phyloP scores from a whole-genome alignment of 805 yeast genomes.

The Pichia deserticola region DNA sequence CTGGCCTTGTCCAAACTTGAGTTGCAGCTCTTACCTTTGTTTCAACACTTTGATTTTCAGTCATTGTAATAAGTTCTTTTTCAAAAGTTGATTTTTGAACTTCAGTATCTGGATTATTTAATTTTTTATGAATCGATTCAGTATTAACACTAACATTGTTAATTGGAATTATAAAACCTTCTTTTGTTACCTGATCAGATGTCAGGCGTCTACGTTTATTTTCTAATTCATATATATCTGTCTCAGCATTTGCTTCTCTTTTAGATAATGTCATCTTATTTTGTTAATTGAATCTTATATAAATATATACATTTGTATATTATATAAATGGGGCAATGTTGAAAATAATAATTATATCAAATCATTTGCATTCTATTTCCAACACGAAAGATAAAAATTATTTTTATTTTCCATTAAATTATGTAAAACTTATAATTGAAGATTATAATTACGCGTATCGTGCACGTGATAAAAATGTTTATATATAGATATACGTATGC shows the following conservation, averaged over 20 bases:
- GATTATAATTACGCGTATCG: too few relatives aligned
- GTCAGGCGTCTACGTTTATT: conserved; percentile 10
- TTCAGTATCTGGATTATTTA: conserved; percentile 23
- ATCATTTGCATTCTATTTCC: neutral
- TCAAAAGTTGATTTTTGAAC: conserved; percentile 44
- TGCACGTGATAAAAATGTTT: too few relatives aligned
- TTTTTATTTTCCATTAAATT: too few relatives aligned
- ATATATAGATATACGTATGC: too few relatives aligned
- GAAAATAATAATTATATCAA: too few relatives aligned
- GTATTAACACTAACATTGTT: conserved; percentile 18
- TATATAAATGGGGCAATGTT: too few relatives aligned
- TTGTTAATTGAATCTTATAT: too few relatives aligned
- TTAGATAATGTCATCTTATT: conserved; percentile 4
- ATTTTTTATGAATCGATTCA: conserved; percentile 22
- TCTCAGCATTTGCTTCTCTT: neutral
- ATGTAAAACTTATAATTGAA: too few relatives aligned
- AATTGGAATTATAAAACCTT: conserved; percentile 27
- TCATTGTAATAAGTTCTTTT: conserved; percentile 41
- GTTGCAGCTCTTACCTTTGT: conserved; percentile 14
- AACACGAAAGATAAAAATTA: neutral
- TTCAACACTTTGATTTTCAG: conserved; percentile 24
- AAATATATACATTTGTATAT: too few relatives aligned
- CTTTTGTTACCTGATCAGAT: conserved; percentile 9
- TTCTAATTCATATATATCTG: conserved; percentile 8
- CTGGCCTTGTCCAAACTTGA: conserved; percentile 46